These are phyloP conservation scores for Pugionium dolabratum DNA, from an alignment of 345 rosid genomes.

Conservation along the genomic window DNA sequence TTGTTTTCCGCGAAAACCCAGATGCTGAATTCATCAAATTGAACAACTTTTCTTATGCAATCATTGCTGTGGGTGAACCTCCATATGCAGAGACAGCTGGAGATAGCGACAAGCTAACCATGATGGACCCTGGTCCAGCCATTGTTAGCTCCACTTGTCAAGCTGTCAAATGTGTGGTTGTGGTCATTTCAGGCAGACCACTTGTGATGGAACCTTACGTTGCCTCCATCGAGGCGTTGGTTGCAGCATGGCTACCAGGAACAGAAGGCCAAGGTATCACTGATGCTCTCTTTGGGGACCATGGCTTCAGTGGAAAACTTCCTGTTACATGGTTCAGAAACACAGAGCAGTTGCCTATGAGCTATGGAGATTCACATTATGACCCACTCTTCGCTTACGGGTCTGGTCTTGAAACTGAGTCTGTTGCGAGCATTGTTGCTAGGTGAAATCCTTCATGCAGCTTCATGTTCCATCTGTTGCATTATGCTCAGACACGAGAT, in stretches of 20 bases:
- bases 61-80: slow-evolving; percentile 78
- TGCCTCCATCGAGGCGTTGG: slow-evolving; percentile 64
- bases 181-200: slow-evolving; percentile 86
- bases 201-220: slow-evolving; percentile 74
- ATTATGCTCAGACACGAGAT: background rate
- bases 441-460: slow-evolving; percentile 43
- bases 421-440: slow-evolving; percentile 55
- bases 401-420: slow-evolving; percentile 75
- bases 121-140: slow-evolving; percentile 67
- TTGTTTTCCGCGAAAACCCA: slow-evolving; percentile 66
- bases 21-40: slow-evolving; percentile 66
- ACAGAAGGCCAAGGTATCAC: slow-evolving; percentile 92
- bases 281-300: slow-evolving; percentile 82
- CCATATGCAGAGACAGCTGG: slow-evolving; percentile 86
- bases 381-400: slow-evolving; percentile 86
- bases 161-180: slow-evolving; percentile 69
- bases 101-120: slow-evolving; percentile 68
- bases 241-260: slow-evolving; percentile 96
- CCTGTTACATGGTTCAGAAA: slow-evolving; percentile 85
- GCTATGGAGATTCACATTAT: slow-evolving; percentile 68
- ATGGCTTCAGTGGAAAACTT: slow-evolving; percentile 85
- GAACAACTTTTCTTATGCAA: slow-evolving; percentile 67
- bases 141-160: slow-evolving; percentile 64
- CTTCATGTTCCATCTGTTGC: background rate
- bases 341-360: slow-evolving; percentile 93